Evolutionary conservation across 352 stramenopile species (phyloP), one percentile per base, ranked within the genome.

Genomic region (Phytophthora pistaciae): DNA sequence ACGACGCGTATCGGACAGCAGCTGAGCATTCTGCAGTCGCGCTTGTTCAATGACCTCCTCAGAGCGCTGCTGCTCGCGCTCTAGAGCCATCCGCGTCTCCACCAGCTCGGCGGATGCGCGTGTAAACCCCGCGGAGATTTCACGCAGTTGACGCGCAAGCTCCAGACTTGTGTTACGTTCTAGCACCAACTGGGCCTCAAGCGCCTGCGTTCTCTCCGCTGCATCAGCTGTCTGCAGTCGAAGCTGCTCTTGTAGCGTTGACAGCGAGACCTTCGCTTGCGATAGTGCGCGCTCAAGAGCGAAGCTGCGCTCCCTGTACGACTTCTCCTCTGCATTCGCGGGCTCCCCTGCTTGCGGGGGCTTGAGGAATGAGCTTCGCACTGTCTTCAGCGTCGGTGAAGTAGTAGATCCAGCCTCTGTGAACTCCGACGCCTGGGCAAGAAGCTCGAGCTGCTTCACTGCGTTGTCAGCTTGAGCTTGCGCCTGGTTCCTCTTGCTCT

Each of bases 261-360:
- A 60, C 14, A 91, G 71, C 0, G 72, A 61, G 16, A 81, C 62
- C 27, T 93, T 91, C 5, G 78, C 70, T 8, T 74, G 56, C 0
- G 72, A 71, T 8, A 94, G 64, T 16, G 82, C 74, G 40, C 81
- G 77, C 31, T 94, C 85, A 25, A 94, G 70, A 38, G 80, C 79
- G 46, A 90, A 84, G 18, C 72, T 85, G 29, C 83, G 84, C 14
- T 85, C 79, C 38, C 84, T 68, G 38, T 88, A 86, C 18, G 70
- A 82, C 11, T 66, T 52, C 40, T 89, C 82, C 46, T 87, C 79
- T 0, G 64, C 21, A 16, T 62, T 78, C 4, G 67, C 50, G 3
- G 49, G 31, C 25, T 80, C 57, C 16, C 33, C 48, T 29, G 46
- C n/a, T 72, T 60, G 49, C 50, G 63, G 27, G 14, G 44, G 13